phyloP scores from a whole-genome alignment of 179 eudicot species.

The Beta lomatogona region DNA sequence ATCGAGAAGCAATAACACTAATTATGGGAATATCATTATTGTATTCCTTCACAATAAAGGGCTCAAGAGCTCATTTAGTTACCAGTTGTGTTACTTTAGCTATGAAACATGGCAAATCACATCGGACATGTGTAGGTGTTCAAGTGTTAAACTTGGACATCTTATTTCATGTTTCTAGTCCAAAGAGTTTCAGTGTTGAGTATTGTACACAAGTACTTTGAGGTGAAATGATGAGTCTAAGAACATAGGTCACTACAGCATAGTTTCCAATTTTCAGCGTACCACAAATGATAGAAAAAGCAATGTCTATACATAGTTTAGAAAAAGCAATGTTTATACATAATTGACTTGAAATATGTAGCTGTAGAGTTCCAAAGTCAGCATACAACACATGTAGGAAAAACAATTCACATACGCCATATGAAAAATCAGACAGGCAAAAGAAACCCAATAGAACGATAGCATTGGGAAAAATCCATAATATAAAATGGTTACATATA shows the following conservation, averaged over 20 bases:
- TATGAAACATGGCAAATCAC: not conserved
- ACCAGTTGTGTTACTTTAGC: not conserved
- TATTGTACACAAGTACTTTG: not conserved
- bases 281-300: not conserved
- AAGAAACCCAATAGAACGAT: not conserved
- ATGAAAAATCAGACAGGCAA: not conserved
- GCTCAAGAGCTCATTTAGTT: not conserved
- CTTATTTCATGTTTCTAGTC: not conserved
- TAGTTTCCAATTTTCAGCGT: not conserved
- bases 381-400: not conserved
- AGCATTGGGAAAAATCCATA: not conserved
- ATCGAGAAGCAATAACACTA: not conserved
- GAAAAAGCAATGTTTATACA: not conserved
- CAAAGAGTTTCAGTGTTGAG: not conserved
- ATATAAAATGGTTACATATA: constrained; percentile 17
- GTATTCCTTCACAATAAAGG: not conserved
- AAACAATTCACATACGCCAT: not conserved
- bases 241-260: not conserved
- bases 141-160: not conserved
- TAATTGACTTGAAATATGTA: not conserved
- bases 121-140: not conserved
- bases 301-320: not conserved
- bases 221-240: not conserved
- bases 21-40: not conserved
- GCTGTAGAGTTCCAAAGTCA: not conserved